Conservation (phyloP, 257 asterid species). For the Ilex asprella region DNA sequence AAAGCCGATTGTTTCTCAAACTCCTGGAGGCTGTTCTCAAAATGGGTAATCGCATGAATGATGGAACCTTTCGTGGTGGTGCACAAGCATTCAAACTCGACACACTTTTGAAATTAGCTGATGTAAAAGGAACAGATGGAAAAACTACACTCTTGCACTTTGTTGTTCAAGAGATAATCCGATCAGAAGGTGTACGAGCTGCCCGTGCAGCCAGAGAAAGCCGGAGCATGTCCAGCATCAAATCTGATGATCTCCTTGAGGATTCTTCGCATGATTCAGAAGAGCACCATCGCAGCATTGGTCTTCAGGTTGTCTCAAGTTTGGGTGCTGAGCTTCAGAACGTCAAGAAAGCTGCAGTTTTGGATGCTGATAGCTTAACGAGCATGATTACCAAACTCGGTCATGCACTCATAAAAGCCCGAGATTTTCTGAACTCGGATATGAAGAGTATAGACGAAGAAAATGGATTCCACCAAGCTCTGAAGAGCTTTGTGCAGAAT, state of each 20-base stretch:
- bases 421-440: conserved; percentile 48
- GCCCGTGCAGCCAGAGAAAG: conserved; percentile 47
- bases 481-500: conserved; percentile 52
- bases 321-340: conserved; percentile 63
- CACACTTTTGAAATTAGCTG: conserved; percentile 75
- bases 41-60: conserved; percentile 95
- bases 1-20: conserved; percentile 77
- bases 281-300: conserved; percentile 46
- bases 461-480: conserved; percentile 50
- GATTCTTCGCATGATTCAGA: conserved; percentile 39
- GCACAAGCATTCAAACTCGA: conserved; percentile 97
- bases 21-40: conserved; percentile 95
- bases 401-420: conserved; percentile 41
- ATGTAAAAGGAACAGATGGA: conserved; percentile 87
- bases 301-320: conserved; percentile 64
- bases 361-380: conserved; percentile 56
- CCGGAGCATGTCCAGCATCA: conserved; percentile 35
- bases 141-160: conserved; percentile 84
- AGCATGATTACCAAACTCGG: conserved; percentile 56
- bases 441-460: conserved; percentile 43
- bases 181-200: conserved; percentile 84
- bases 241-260: conserved; percentile 36
- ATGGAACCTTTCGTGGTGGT: conserved; percentile 90
- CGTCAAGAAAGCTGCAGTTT: conserved; percentile 63
- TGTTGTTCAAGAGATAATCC: conserved; percentile 83